Evolutionary conservation across 2,329 filamentous ascomycete genomes (phyloP).

Genomic region (Verticillium isaacii): DNA sequence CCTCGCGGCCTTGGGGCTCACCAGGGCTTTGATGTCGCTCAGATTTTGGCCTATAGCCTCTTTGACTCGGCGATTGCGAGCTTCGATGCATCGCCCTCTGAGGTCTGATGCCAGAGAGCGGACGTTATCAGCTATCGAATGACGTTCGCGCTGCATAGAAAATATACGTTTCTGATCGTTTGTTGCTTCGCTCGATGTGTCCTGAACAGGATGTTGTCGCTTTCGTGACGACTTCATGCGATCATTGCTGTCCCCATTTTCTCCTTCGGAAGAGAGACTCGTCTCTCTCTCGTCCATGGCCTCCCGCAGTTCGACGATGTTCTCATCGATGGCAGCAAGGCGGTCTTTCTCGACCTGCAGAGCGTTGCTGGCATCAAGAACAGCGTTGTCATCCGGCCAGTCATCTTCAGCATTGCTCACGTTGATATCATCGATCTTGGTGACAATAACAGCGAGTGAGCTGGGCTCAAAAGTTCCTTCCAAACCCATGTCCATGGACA

Average conservation of each 20-base stretch:
- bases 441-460: constrained; percentile 8
- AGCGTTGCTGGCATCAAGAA: background rate
- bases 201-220: too few species aligned
- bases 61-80: constrained; percentile 3
- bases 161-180: background rate
- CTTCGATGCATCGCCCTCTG: constrained; percentile 7
- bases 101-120: background rate
- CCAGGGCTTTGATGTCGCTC: background rate
- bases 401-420: constrained; percentile 3
- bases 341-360: background rate
- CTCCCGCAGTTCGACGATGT: background rate
- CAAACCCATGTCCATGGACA: constrained; percentile 9
- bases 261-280: background rate
- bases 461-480: constrained; percentile 8
- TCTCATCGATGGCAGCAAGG: background rate
- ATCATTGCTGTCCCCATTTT: background rate
- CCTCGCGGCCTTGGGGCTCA: background rate
- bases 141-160: background rate
- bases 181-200: background rate
- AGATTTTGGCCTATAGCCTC: constrained; percentile 2
- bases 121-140: background rate
- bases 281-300: background rate
- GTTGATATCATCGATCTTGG: constrained; percentile 12
- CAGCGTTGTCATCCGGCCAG: background rate
- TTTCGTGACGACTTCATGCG: background rate